These are phyloP conservation scores for Penicillium cataractarum DNA, from an alignment of 495 filamentous ascomycete genomes.

Conservation along the genomic window DNA sequence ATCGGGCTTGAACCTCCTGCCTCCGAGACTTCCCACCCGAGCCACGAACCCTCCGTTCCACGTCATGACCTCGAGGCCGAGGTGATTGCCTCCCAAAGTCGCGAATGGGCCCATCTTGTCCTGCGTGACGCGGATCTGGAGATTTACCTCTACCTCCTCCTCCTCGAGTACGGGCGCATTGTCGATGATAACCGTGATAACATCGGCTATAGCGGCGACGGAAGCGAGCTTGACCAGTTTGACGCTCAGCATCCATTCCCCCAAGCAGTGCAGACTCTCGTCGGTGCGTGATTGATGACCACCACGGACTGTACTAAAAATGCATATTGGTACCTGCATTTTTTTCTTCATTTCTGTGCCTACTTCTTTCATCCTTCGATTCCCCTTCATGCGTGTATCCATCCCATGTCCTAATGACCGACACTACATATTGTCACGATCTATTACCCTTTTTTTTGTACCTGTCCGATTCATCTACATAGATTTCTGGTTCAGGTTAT, in stretches of 20 bases:
- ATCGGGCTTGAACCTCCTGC: slow-evolving; percentile 51
- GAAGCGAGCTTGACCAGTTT: slow-evolving; percentile 31
- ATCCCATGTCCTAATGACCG: slow-evolving; percentile 18
- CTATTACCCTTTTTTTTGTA: slow-evolving; percentile 3
- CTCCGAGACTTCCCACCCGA: slow-evolving; percentile 7
- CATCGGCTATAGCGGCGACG: slow-evolving; percentile 66
- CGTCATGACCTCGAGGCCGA: slow-evolving; percentile 62
- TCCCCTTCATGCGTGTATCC: slow-evolving; percentile 15
- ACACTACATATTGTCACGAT: slow-evolving; percentile 12
- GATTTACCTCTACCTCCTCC: slow-evolving; percentile 67
- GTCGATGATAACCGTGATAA: slow-evolving; percentile 65
- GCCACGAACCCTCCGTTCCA: slow-evolving; percentile 17
- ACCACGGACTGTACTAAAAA: not conserved
- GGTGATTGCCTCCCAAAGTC: slow-evolving; percentile 63
- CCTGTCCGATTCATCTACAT: not conserved
- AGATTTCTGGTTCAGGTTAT: not conserved
- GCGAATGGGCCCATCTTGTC: slow-evolving; percentile 70
- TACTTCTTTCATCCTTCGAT: slow-evolving; percentile 4
- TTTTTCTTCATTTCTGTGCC: not conserved
- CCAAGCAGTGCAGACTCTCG: slow-evolving; percentile 10
- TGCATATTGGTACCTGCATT: not conserved
- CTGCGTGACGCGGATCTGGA: slow-evolving; percentile 73
- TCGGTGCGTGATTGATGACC: slow-evolving; percentile 5
- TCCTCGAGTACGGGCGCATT: slow-evolving; percentile 73
- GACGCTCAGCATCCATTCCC: slow-evolving; percentile 25